Evolutionary conservation across 345 rosid genomes (phyloP), one percentile per base, ranked within the genome.

Genomic region (Eucalyptus cloeziana): DNA sequence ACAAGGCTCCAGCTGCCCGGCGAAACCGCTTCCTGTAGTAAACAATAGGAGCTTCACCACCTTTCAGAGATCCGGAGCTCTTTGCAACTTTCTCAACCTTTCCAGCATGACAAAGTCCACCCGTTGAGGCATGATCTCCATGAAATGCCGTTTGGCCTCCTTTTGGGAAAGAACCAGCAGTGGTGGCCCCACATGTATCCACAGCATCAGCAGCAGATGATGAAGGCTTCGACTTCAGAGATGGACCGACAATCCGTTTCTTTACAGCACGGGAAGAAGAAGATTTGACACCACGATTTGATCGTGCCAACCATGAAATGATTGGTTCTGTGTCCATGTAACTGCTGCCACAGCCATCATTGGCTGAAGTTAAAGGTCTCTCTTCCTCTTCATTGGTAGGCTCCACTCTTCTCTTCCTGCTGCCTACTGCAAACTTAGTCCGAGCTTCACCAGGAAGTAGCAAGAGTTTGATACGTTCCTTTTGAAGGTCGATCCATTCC

Each of bases 271-370:
- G 92, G 49, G 86, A 88, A 86, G 96, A 92, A 51, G 96, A 93
- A 88, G 98, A 92, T 91, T 96, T 96, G 88, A 76, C 85, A 15
- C 85, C 85, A 21, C 85, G 85, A 76, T 30, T 76, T 40, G 99
- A 93, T 88, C 96, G 95, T 60, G 98, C 91, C 94, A 97, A 88
- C 99, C 99, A 97, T 1, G 98, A 95, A 91, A 96, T 97, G 89
- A 97, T 97, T 69, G 99, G 99, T 88, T 94, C 97, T 17, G 99
- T 95, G 89, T 97, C 99, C 95, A 94, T 93, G 89, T 90, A 90
- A 51, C 91, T 94, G 79, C 93, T 94, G 71, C 88, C 87, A 91
- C 88, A 89, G 90, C 91, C 92, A 87, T 94, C 96, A 94, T 95
- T 96, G 89, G 95, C 94, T 79, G 87, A 62, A 50, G 88, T 93